Evolutionary conservation across 2,329 filamentous ascomycete species (phyloP).

Genomic region (Cladosporium sp.): DNA sequence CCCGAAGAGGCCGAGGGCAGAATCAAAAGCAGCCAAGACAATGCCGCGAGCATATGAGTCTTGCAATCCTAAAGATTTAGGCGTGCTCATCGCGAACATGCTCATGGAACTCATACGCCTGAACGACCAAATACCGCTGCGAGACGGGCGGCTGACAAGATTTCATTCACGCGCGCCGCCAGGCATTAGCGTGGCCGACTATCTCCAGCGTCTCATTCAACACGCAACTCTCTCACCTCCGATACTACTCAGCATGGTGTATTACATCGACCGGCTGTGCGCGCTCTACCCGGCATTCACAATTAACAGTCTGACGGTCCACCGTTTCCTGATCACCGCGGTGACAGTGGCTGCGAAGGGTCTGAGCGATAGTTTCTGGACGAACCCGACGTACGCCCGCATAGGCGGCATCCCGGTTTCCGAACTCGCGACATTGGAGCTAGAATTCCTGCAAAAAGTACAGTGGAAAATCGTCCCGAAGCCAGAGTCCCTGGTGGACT

Average conservation of each 20-base stretch:
- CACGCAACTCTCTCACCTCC: slow-evolving; percentile 91
- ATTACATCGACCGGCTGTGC: slow-evolving; percentile 94
- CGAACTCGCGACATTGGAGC: slow-evolving; percentile 82
- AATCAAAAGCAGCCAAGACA: slow-evolving; percentile 44
- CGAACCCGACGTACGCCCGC: slow-evolving; percentile 90
- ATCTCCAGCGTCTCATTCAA: slow-evolving; percentile 83
- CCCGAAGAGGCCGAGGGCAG: slow-evolving; percentile 39
- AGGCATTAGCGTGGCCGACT: slow-evolving; percentile 89
- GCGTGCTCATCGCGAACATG: slow-evolving; percentile 89
- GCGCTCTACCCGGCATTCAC: slow-evolving; percentile 90
- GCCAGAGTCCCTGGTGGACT: slow-evolving; percentile 86
- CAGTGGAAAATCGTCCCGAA: slow-evolving; percentile 97
- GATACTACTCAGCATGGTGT: slow-evolving; percentile 96
- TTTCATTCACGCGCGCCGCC: slow-evolving; percentile 83
- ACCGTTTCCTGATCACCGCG: slow-evolving; percentile 92
- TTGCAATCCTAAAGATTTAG: slow-evolving; percentile 78
- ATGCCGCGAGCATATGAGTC: slow-evolving; percentile 74
- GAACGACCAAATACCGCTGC: slow-evolving; percentile 81
- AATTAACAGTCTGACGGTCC: slow-evolving; percentile 91
- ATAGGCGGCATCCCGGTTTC: slow-evolving; percentile 87
- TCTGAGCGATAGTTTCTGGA: slow-evolving; percentile 95
- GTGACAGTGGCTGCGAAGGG: slow-evolving; percentile 95
- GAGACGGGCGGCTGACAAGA: slow-evolving; percentile 78
- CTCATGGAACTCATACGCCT: slow-evolving; percentile 87
- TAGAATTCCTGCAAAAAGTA: slow-evolving; percentile 86